phyloP scores from a whole-genome alignment of 2,329 filamentous ascomycete genomes.

The Fusarium mundagurra region DNA sequence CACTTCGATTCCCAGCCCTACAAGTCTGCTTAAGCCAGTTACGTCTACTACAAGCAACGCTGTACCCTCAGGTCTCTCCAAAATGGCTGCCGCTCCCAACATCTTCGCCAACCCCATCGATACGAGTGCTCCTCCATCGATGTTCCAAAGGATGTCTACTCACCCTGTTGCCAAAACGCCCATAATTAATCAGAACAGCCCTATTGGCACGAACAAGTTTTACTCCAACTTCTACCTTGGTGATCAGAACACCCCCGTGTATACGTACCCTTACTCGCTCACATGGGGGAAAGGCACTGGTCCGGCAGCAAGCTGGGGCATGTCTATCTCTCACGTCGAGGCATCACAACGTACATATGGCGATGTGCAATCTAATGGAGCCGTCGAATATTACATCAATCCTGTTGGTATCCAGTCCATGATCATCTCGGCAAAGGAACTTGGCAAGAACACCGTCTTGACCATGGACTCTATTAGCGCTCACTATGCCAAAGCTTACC shows the following conservation, averaged over 20 bases:
- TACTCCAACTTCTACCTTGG: conserved; percentile 84
- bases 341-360: conserved; percentile 74
- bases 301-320: conserved; percentile 75
- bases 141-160: conserved; percentile 59
- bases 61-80: conserved; percentile 26
- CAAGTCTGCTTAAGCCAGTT: conserved; percentile 45
- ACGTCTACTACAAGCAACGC: conserved; percentile 38
- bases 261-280: conserved; percentile 79
- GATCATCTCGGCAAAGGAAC: conserved; percentile 80
- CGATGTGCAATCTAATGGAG: conserved; percentile 62
- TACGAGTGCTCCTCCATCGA: conserved; percentile 59
- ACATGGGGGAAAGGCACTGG: conserved; percentile 73
- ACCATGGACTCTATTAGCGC: conserved; percentile 64
- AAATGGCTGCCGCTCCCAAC: conserved; percentile 50
- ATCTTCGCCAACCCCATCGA: conserved; percentile 68
- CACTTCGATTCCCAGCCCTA: conserved; percentile 50
- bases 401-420: conserved; percentile 85
- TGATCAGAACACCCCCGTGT: conserved; percentile 73
- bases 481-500: conserved; percentile 73
- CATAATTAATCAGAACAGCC: conserved; percentile 58
- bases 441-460: conserved; percentile 68
- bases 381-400: conserved; percentile 79
- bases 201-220: conserved; percentile 81
- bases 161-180: conserved; percentile 68
- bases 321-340: conserved; percentile 80